Base-by-base conservation (phyloP, 106 monocot species). In the Chionographis japonica region DNA sequence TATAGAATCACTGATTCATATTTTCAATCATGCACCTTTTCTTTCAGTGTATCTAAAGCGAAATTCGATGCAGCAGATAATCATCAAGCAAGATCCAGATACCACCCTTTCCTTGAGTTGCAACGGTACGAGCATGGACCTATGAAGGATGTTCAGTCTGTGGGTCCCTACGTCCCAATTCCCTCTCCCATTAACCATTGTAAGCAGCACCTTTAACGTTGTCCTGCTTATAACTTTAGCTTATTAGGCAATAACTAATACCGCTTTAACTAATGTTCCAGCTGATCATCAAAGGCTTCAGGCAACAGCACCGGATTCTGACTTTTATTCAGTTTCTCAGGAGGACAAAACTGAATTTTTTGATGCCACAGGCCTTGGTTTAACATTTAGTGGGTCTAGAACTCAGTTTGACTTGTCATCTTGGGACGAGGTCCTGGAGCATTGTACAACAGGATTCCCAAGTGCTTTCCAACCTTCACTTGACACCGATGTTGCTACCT, bases 61-160 rank as follows among this genome's bases (percentile, higher is more conserved):
- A 92, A 91, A 95, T 89, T 89, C 91, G 88, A 79, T 95, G 82
- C 95, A 91, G 84, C 95, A 91, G 95, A 95, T 95, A 90, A 85
- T 81, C 81, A 73, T 74, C 91, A 85, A 82, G 70, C 81, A 89
- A 89, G 81, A 61, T 82, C 95, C 88, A 76, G 95, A 95, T 84
- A 95, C 95, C 40, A 91, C 95, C 73, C 95, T 92, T 58, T 78
- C 88, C 37, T 60, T 95, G 91, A 82, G 88, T 78, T 86, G 88
- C 88, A 76, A 75, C 88, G 85, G 75, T 59, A 81, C 75, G 88
- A 72, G 52, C 76, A 66, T 75, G 75, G 88, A 81, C 56, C 58
- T 71, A 58, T 78, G 84, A 85, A 58, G 70, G 69, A 75, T 72
- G 51, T 14, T 75, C 56, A 13, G 12, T 40, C 62, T 8, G 43